Conservation (phyloP, 83 land plant species). For the Larix sibirica region DNA sequence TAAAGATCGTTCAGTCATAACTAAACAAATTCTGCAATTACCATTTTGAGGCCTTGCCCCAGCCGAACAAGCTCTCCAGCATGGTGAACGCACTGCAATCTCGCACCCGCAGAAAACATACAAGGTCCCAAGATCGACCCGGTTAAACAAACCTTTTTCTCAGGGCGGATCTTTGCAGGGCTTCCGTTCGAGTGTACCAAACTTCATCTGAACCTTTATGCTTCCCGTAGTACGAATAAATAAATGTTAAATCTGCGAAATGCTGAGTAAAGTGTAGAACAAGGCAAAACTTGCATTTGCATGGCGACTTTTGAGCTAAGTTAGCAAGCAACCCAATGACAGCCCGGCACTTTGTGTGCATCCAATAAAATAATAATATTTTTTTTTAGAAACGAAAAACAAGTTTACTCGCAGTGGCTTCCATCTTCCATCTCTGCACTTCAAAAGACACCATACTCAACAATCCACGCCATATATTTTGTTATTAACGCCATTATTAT, state of each 20-base stretch:
- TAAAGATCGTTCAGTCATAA: background rate
- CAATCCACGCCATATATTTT: background rate
- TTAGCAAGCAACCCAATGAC: too few relatives aligned
- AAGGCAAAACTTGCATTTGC: background rate
- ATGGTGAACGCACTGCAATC: background rate
- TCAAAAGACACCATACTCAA: background rate
- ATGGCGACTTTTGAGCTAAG: background rate
- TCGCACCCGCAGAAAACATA: background rate
- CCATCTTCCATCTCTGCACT: background rate
- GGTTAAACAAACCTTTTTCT: background rate
- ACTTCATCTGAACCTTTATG: background rate
- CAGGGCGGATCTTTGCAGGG: background rate
- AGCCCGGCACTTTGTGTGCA: background rate
- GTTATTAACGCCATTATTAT: too few relatives aligned
- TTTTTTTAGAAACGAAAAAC: background rate
- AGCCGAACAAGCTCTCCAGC: conserved; percentile 25
- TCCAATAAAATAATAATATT: background rate
- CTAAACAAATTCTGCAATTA: background rate
- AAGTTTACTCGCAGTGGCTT: too few relatives aligned
- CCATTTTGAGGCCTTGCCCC: conserved; percentile 37
- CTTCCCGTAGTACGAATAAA: background rate
- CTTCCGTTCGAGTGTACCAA: background rate
- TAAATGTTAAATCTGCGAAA: background rate
- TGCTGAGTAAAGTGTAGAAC: background rate
- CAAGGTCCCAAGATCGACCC: too few relatives aligned